Evolutionary conservation across 495 filamentous ascomycete species (phyloP).

Genomic region (Tuber calosporum): DNA sequence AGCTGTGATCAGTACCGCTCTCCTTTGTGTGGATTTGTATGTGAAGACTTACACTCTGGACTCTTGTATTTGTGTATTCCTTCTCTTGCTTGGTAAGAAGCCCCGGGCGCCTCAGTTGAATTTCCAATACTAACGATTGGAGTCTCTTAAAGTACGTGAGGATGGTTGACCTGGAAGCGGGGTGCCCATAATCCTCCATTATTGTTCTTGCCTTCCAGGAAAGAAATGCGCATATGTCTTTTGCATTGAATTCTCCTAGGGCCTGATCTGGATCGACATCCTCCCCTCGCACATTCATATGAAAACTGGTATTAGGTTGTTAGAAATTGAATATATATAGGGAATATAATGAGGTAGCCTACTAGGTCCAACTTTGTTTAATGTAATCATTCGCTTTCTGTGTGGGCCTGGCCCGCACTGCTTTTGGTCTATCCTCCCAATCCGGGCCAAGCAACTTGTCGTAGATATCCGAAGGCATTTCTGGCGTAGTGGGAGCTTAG

Average conservation of each 20-base stretch:
- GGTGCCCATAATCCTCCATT: not conserved
- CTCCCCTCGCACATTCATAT: not conserved
- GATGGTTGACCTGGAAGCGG: not conserved
- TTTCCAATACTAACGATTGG: not conserved
- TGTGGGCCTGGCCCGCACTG: not conserved
- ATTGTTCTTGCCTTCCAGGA: not conserved
- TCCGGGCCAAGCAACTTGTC: not conserved
- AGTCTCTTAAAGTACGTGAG: not conserved
- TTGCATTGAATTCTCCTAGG: not conserved
- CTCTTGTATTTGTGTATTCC: not conserved
- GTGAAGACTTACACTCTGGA: not conserved
- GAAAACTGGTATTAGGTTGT: not conserved
- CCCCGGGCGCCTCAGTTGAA: not conserved
- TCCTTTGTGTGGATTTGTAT: not conserved
- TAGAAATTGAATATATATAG: not conserved
- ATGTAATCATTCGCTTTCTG: not conserved
- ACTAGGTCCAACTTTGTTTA: not conserved
- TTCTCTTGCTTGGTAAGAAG: not conserved
- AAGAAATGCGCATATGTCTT: not conserved
- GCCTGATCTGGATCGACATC: not conserved
- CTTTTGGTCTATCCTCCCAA: not conserved
- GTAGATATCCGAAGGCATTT: not conserved
- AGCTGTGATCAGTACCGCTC: not conserved
- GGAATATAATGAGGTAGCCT: not conserved
- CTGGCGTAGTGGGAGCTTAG: not conserved